Base-by-base conservation (phyloP, 1,139 yeast species). In the Entelexis sorbosivorans region DNA sequence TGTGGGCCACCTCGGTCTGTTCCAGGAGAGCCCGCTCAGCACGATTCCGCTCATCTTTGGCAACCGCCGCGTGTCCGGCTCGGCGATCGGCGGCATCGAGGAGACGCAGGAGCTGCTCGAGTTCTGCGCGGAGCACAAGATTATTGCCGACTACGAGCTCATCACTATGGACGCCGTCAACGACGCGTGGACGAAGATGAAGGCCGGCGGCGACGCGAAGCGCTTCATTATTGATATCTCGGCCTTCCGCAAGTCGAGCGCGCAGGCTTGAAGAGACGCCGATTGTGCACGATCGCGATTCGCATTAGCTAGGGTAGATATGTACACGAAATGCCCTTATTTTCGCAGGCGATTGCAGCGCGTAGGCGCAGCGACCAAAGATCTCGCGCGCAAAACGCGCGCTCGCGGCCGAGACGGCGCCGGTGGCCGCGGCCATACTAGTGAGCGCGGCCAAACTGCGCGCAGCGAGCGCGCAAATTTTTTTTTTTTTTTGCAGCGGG, bases 1-100 rank as follows among this genome's bases (percentile, higher is more conserved):
- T 38, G 64, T 65, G n/a, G 66, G 66, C 26, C 54, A 55, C 49
- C 20, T 56, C 14, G 60, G 57, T n/a, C 22, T n/a, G 10, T 42
- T 46, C 17, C 28, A 14, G 45, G 42, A 39, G 17, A 33, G 44
- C 19, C 44, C 44, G 34, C 7, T 54, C 22, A 32, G 32, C 40
- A 44, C 52, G 8, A 17, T 19, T 1, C 32, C 34, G 2, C 48
- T 53, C n/a, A 20, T 53, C 20, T 11, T 36, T 11, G 44, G 39
- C 19, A 36, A 52, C 40, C 22, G 38, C 9, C 17, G 40, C 31
- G 16, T 53, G 28, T 32, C 57, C 1, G 61, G 61, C 44, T 58
- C 60, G 9, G 40, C 50, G 22, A 55, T 58, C 38, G 62, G 61
- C 16, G 56, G 59, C 31, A 56, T 56, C 39, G 45, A 48, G 38